Conservation (phyloP, 1,139 yeast genomes). For the Zygosaccharomyces pseudobailii region DNA sequence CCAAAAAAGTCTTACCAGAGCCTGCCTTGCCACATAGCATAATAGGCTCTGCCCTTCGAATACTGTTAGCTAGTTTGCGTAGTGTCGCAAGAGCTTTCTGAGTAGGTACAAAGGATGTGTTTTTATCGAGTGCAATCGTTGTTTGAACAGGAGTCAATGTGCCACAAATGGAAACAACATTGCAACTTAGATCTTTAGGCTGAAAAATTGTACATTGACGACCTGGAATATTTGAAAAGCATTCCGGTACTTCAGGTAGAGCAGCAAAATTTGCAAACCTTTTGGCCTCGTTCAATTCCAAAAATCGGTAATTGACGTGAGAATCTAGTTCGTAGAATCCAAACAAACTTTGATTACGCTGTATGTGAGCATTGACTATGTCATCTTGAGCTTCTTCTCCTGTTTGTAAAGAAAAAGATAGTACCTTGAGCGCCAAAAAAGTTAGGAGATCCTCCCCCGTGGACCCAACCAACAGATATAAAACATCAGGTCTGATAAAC, state of each 20-base stretch:
- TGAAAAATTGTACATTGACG: constrained; percentile 17
- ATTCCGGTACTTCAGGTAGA: constrained; percentile 30
- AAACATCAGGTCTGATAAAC: constrained; percentile 49
- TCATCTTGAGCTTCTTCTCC: constrained; percentile 52
- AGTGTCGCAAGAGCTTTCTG: constrained; percentile 50
- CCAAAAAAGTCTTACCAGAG: constrained; percentile 83
- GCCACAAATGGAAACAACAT: constrained; percentile 69
- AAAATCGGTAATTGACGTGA: constrained; percentile 49
- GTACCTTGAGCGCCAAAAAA: constrained; percentile 51
- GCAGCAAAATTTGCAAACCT: constrained; percentile 50
- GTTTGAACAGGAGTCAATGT: constrained; percentile 51
- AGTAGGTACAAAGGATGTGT: constrained; percentile 56
- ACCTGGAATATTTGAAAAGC: constrained; percentile 1
- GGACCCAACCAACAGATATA: constrained; percentile 42
- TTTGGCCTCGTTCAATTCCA: constrained; percentile 66
- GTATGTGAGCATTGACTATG: constrained; percentile 43
- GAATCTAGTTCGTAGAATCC: constrained; percentile 47
- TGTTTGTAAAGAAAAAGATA: constrained; percentile 51
- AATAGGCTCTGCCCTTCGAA: constrained; percentile 60
- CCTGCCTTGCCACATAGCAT: constrained; percentile 83
- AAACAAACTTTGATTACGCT: constrained; percentile 16
- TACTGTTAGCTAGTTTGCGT: constrained; percentile 49
- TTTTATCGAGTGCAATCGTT: constrained; percentile 20
- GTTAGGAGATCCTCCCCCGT: constrained; percentile 37
- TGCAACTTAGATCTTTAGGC: constrained; percentile 37